Percentiles rank a stretch among this genome's conserved stretches.
phyloP scores from a whole-genome alignment of 306 rosid species.

The Mimosa bimucronata region DNA sequence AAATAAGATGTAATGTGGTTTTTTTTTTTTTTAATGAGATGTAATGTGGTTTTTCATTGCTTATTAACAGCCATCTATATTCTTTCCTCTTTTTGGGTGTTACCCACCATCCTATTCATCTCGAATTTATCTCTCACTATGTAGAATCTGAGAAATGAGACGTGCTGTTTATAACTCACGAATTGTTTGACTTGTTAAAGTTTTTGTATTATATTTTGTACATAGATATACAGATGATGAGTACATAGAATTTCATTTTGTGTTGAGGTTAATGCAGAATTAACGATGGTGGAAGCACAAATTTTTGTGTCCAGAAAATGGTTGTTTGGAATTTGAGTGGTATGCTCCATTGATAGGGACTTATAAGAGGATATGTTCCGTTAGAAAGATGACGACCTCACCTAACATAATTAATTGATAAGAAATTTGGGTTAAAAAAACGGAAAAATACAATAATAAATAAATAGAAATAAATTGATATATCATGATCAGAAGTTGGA shows the following conservation, averaged over 20 bases:
- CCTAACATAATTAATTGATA: background rate
- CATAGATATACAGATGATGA: background rate
- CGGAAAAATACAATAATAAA: background rate
- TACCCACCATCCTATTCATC: too few relatives aligned
- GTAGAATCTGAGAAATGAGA: too few relatives aligned
- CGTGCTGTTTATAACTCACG: too few relatives aligned
- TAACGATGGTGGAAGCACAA: background rate
- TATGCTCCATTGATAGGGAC: constrained; percentile 31
- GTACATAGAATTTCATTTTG: background rate
- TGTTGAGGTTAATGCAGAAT: too few relatives aligned
- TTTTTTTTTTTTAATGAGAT: too few relatives aligned
- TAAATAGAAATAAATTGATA: background rate
- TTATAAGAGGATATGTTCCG: constrained; percentile 5
- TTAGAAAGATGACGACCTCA: constrained; percentile 4
- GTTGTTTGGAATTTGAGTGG: constrained; percentile 5
- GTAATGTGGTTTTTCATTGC: too few relatives aligned
- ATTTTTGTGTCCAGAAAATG: constrained; percentile 4
- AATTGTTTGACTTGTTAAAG: background rate
- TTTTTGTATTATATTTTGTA: too few relatives aligned
- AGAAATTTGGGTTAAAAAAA: background rate
- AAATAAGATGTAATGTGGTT: too few relatives aligned
- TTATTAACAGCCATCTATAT: too few relatives aligned
- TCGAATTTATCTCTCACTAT: too few relatives aligned
- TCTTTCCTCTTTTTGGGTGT: too few relatives aligned
- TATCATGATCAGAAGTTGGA: background rate